Conservation (phyloP, 2,329 filamentous ascomycete genomes). For the Chrysoporthe puriensis region DNA sequence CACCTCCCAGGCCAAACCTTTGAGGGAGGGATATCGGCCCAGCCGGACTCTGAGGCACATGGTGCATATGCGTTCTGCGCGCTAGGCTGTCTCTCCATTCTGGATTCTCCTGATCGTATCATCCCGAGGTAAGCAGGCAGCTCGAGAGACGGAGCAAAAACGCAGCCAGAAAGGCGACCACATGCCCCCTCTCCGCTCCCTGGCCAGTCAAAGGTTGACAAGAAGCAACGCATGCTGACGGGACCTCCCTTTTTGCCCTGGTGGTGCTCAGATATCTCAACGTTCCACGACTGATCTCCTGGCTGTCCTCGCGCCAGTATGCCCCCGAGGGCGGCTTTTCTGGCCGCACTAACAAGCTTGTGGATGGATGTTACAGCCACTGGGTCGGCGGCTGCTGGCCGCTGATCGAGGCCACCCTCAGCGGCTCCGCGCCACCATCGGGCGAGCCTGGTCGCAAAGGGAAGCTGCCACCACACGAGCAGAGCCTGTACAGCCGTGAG, state of each 20-base stretch:
- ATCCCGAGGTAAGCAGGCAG: constrained; percentile 67
- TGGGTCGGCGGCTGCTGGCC: constrained; percentile 98
- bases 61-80: constrained; percentile 97
- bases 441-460: constrained; percentile 30
- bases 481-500: constrained; percentile 76
- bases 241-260: constrained; percentile 27
- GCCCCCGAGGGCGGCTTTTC: constrained; percentile 90
- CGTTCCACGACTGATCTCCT: constrained; percentile 75
- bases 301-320: constrained; percentile 89
- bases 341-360: constrained; percentile 94
- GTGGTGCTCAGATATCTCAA: constrained; percentile 67
- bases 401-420: constrained; percentile 78
- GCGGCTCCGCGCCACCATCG: constrained; percentile 30
- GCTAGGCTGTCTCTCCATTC: constrained; percentile 82
- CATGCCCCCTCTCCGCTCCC: constrained; percentile 18
- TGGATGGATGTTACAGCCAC: constrained; percentile 97
- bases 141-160: constrained; percentile 5
- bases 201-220: constrained; percentile 43
- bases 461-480: constrained; percentile 38
- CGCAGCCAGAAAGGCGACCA: constrained; percentile 19
- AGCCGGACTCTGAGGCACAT: constrained; percentile 88
- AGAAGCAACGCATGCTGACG: constrained; percentile 42
- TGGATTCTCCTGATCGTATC: constrained; percentile 76
- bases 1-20: constrained; percentile 76
- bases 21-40: constrained; percentile 89